Base-by-base conservation (phyloP, 371 early-diverging fungal species). In the Lichtheimia ramosa region DNA sequence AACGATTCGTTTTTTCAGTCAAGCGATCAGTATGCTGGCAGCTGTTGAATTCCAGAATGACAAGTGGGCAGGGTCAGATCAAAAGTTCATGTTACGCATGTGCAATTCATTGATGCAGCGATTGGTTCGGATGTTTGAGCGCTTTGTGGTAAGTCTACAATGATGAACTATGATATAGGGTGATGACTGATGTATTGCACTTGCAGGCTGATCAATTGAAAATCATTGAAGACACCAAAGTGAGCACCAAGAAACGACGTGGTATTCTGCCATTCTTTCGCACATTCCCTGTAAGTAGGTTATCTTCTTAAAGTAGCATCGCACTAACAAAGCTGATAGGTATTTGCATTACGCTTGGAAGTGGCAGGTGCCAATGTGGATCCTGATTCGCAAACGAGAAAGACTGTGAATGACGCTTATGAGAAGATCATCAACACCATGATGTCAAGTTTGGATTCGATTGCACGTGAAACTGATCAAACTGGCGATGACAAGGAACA, bases 401-500 rank as follows among this genome's bases (percentile, higher is more conserved):
- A 81, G 2, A 81, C 88, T 8, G 90, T 95, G 2, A 86, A 89
- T 46, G 75, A 82, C 41, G 90, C 93, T 0, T 96, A 96, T 65
- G 93, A 92, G 27, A 83, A 83, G 18, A 82, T 96, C 27, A 90
- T 94, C 48, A 84, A 89, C 13, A 75, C 82, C 52, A 95, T 97
- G 77, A 92, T 97, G 65, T 92, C 92, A 40, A 90, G 91, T 41
- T 79, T 96, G n/a, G 93, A 96, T 42, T 86, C 87, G 0, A 85
- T 93, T 59, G 94, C 92, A 6, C 84, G 85, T 54, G 90, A 89
- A 57, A 81, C 86, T 3, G 90, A 90, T 65, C 78, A 84, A 42
- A 82, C 75, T 7, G 87, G 83, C 14, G 96, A 96, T 53, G 95
- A 95, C 54, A 96, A 96, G 72, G 98, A 98, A 53, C 92, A 91